Evolutionary conservation across 83 land plant genomes (phyloP).

Genomic region (Thuja plicata): DNA sequence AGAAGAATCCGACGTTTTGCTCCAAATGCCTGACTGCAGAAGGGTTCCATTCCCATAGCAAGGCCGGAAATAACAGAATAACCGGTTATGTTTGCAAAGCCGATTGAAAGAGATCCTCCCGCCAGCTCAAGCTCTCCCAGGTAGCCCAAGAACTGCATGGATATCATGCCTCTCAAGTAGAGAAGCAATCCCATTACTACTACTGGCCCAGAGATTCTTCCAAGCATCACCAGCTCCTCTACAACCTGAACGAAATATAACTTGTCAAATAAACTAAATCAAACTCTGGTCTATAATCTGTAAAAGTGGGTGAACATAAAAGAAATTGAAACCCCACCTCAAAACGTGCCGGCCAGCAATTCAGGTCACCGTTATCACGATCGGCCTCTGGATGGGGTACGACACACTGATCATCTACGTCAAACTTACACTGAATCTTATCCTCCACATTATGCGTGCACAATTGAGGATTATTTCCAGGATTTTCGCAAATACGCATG

Average conservation of each 20-base stretch:
- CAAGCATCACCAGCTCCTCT: conserved; percentile 26
- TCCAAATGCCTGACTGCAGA: conserved; percentile 35
- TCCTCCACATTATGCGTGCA: neutral
- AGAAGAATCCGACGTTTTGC: conserved; percentile 10
- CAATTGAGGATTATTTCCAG: neutral
- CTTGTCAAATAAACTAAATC: neutral
- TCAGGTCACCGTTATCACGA: neutral
- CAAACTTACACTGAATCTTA: neutral
- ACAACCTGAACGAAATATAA: conserved; percentile 13
- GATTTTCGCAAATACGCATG: neutral
- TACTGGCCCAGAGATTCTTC: conserved; percentile 33
- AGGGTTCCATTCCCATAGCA: conserved; percentile 38
- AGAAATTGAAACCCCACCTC: neutral
- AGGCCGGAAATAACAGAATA: conserved; percentile 27
- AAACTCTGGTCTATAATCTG: too few species aligned
- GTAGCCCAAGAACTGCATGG: conserved; percentile 38
- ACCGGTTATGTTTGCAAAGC: conserved; percentile 47
- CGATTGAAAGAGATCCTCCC: conserved; percentile 38
- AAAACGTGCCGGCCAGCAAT: neutral
- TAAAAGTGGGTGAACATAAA: neutral
- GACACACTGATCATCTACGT: neutral
- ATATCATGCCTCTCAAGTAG: conserved; percentile 39
- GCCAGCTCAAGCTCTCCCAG: conserved; percentile 48
- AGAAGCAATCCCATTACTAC: conserved; percentile 30
- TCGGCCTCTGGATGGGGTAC: neutral